phyloP scores from a whole-genome alignment of 805 yeast genomes.

The Ogataea sp. region DNA sequence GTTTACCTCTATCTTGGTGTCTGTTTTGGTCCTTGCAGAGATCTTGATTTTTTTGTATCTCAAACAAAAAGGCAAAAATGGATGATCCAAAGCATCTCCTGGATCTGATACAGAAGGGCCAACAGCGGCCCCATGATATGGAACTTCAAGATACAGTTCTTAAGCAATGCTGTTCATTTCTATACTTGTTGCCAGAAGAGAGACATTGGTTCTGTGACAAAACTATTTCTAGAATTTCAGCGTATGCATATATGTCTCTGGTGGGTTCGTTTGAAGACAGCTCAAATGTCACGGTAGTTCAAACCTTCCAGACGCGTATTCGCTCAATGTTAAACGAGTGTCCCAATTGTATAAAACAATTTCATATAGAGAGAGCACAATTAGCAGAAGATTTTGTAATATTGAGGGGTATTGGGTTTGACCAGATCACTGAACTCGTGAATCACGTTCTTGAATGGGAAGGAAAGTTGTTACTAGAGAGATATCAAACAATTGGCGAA shows the following conservation, averaged over 20 bases:
- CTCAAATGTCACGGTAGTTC: background rate
- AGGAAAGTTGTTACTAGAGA: conserved; percentile 3
- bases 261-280: conserved; percentile 32
- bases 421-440: conserved; percentile 14
- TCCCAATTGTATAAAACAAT: conserved; percentile 43
- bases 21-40: no score
- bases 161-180: background rate
- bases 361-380: conserved; percentile 44
- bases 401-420: conserved; percentile 30
- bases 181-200: conserved; percentile 5
- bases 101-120: background rate
- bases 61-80: background rate
- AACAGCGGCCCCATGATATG: conserved; percentile 4
- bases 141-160: conserved; percentile 3
- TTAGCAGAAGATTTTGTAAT: conserved; percentile 44
- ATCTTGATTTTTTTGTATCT: no score
- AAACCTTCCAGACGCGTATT: background rate
- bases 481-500: background rate
- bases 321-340: conserved; percentile 35
- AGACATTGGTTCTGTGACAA: conserved; percentile 53
- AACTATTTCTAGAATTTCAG: conserved; percentile 37
- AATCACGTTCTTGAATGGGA: conserved; percentile 19
- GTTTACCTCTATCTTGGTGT: no score
- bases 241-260: conserved; percentile 39
- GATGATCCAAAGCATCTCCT: conserved; percentile 4